Evolutionary conservation across 108 stramenopile genomes (phyloP).

Genomic region (Nannochloropsis oceanica): DNA sequence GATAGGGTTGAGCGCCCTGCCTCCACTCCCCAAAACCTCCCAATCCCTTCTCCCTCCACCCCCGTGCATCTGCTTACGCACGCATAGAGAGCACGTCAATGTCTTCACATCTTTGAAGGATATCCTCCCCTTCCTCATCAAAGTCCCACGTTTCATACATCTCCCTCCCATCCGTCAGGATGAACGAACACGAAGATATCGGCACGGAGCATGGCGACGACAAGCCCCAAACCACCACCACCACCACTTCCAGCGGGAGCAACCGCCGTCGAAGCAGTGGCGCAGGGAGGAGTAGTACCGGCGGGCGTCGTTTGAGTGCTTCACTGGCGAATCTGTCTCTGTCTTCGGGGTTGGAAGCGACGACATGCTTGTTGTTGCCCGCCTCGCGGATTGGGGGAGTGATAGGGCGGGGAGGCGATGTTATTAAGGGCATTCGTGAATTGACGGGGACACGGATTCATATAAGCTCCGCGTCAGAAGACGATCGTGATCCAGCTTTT

Average conservation of each 20-base stretch:
- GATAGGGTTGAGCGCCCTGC: neutral
- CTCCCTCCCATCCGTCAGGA: neutral
- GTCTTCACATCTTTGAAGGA: neutral
- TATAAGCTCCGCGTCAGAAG: neutral
- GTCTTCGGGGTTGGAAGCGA: neutral
- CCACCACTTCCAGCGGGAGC: neutral
- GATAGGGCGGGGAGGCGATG: neutral
- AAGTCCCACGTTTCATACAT: neutral
- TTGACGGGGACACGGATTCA: neutral
- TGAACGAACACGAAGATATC: neutral
- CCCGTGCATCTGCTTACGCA: neutral
- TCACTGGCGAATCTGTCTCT: neutral
- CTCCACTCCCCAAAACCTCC: neutral
- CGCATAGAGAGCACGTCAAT: neutral
- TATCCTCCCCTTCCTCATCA: neutral
- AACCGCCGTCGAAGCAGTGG: neutral
- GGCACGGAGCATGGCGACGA: neutral
- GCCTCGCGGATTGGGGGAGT: neutral
- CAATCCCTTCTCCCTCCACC: neutral
- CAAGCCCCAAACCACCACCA: neutral
- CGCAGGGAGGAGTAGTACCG: neutral
- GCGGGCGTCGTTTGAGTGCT: neutral
- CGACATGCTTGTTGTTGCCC: neutral
- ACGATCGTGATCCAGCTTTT: neutral
- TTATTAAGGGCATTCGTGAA: neutral